Evolutionary conservation across 768 basidiomycete genomes (phyloP).

Genomic region (Mycena amicta): DNA sequence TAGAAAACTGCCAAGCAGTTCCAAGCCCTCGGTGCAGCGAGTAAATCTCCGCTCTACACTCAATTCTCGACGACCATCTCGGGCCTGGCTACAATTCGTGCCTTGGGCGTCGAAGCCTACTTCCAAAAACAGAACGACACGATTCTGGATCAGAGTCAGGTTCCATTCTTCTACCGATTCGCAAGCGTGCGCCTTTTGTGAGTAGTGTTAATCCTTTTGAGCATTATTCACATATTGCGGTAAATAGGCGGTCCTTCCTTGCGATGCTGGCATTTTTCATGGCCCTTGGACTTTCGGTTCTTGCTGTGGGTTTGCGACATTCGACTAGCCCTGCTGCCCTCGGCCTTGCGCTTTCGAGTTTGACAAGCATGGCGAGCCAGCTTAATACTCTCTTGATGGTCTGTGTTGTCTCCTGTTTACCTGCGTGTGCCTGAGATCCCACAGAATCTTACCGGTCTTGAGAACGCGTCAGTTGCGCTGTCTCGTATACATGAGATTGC

Average conservation of each 20-base stretch:
- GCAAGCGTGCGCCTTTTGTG: constrained; percentile 10
- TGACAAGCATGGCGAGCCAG: constrained; percentile 11
- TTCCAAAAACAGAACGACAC: constrained; percentile 5
- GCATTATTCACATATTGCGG: too few species aligned
- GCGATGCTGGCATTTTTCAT: constrained; percentile 2
- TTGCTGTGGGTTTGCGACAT: constrained; percentile 6
- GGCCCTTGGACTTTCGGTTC: neutral
- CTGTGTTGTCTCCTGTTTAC: neutral
- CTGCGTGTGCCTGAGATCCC: neutral
- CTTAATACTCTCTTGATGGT: constrained; percentile 1
- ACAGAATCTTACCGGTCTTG: constrained; percentile 9
- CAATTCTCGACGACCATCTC: constrained; percentile 12
- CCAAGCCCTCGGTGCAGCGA: constrained; percentile 6
- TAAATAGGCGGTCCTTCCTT: constrained; percentile 8
- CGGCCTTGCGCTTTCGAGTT: constrained; percentile 5
- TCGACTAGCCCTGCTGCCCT: neutral
- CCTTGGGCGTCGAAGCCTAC: constrained; percentile 1
- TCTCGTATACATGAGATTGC: constrained; percentile 20
- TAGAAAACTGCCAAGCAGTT: constrained; percentile 16
- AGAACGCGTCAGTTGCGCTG: constrained; percentile 14
- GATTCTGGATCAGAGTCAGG: constrained; percentile 3
- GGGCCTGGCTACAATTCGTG: constrained; percentile 12
- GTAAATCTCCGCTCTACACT: constrained; percentile 16
- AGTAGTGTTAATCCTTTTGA: neutral
- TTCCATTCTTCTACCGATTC: constrained; percentile 11